Conservation (phyloP, 768 basidiomycete species). For the Serendipita sp. region DNA sequence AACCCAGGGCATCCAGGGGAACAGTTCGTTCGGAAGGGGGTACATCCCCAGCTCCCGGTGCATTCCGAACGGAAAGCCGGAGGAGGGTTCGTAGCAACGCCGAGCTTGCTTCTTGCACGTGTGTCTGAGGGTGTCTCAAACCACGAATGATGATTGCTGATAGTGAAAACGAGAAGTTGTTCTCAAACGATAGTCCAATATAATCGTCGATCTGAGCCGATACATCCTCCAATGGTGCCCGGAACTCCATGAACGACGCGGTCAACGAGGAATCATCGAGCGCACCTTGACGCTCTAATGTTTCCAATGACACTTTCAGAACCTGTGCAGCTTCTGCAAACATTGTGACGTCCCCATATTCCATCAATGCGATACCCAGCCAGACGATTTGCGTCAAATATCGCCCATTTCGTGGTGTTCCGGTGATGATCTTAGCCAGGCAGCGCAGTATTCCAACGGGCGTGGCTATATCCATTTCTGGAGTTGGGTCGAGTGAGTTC, state of each 20-base stretch:
- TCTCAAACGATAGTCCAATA: constrained; percentile 59
- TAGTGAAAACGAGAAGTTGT: constrained; percentile 65
- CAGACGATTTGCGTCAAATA: constrained; percentile 69
- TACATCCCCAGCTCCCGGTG: neutral
- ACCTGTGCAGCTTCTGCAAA: constrained; percentile 44
- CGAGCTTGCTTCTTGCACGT: constrained; percentile 35
- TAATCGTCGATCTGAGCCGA: constrained; percentile 55
- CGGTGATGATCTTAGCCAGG: constrained; percentile 60
- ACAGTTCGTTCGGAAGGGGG: constrained; percentile 24
- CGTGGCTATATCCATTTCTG: constrained; percentile 50
- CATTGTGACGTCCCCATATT: constrained; percentile 50
- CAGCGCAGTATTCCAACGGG: constrained; percentile 80
- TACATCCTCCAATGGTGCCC: constrained; percentile 47
- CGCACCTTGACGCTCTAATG: constrained; percentile 41
- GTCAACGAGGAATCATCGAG: constrained; percentile 31
- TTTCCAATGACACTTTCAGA: constrained; percentile 44
- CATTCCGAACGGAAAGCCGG: constrained; percentile 31
- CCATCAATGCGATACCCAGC: constrained; percentile 70
- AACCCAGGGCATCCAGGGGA: constrained; percentile 48
- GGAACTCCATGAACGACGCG: constrained; percentile 32
- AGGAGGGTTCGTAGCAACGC: constrained; percentile 45
- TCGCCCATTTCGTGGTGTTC: constrained; percentile 47
- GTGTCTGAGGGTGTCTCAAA: constrained; percentile 48
- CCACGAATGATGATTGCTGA: constrained; percentile 79
- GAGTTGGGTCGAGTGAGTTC: constrained; percentile 41